phyloP scores from a whole-genome alignment of 306 rosid genomes.

The Quercus engelmannii region DNA sequence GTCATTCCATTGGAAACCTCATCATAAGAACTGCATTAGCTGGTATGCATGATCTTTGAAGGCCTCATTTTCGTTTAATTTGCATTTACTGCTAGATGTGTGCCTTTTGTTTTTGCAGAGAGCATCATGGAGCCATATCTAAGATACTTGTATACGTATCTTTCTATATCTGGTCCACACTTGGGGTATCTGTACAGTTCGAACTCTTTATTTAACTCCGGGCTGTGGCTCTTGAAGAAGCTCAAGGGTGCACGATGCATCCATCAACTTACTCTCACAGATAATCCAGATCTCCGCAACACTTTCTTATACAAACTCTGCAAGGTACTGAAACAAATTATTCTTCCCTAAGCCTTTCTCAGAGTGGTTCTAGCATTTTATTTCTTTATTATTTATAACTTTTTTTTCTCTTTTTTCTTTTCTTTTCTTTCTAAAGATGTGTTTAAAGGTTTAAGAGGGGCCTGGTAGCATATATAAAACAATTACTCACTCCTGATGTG shows the following conservation, averaged over 20 bases:
- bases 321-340: constrained; percentile 49
- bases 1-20: constrained; percentile 95
- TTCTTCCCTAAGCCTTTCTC: too few relatives aligned
- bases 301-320: constrained; percentile 78
- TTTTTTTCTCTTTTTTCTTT: too few relatives aligned
- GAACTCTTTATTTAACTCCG: constrained; percentile 85
- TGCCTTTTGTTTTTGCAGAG: constrained; percentile 48
- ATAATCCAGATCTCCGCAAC: constrained; percentile 80
- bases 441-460: too few relatives aligned
- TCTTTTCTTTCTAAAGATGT: too few relatives aligned
- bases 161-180: constrained; percentile 96
- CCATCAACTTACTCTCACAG: constrained; percentile 91
- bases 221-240: constrained; percentile 93
- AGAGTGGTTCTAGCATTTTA: too few relatives aligned
- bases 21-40: constrained; percentile 85
- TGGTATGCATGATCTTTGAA: constrained; percentile 40
- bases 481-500: too few relatives aligned
- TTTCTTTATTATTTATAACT: too few relatives aligned
- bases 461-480: too few relatives aligned
- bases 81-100: constrained; percentile 30
- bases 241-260: constrained; percentile 79
- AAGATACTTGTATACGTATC: constrained; percentile 61
- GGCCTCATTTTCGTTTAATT: constrained; percentile 17
- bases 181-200: constrained; percentile 95
- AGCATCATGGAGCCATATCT: constrained; percentile 81